Conservation (phyloP, 345 rosid species). For the Fremontodendron californicum region DNA sequence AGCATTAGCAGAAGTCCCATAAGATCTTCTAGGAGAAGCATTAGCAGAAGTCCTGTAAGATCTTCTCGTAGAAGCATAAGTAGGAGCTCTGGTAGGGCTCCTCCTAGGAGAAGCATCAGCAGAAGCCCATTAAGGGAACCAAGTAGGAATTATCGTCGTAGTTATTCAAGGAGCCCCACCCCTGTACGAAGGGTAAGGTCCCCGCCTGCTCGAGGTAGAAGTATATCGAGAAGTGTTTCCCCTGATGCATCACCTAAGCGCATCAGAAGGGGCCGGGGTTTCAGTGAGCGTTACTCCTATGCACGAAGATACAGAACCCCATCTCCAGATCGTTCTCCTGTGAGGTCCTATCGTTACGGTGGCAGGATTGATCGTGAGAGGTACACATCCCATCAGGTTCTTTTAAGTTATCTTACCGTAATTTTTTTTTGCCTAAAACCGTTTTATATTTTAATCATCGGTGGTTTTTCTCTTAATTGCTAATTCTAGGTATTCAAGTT, state of each 20-base stretch:
- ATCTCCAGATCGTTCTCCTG: conserved; percentile 85
- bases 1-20: conserved; percentile 36
- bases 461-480: conserved; percentile 2
- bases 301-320: conserved; percentile 88
- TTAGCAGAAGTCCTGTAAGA: conserved; percentile 56
- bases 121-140: conserved; percentile 56
- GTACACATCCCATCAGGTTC: conserved; percentile 21
- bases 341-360: conserved; percentile 61
- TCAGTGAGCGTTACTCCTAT: conserved; percentile 81
- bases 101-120: conserved; percentile 49
- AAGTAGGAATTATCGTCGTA: conserved; percentile 46
- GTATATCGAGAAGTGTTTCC: conserved; percentile 77
- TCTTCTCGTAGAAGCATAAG: conserved; percentile 44
- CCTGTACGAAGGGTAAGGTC: conserved; percentile 53
- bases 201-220: conserved; percentile 55
- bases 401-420: neutral
- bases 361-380: conserved; percentile 70
- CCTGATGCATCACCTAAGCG: conserved; percentile 79
- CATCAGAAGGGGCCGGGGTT: conserved; percentile 89
- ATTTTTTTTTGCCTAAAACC: neutral
- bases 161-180: conserved; percentile 56
- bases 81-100: conserved; percentile 58
- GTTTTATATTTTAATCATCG: neutral
- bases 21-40: conserved; percentile 37
- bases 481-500: conserved; percentile 51